Percentiles rank a stretch among this genome's conserved stretches.
These are phyloP conservation scores for Hamigera avellanea DNA, from an alignment of 495 filamentous ascomycete genomes.

Conservation along the genomic window DNA sequence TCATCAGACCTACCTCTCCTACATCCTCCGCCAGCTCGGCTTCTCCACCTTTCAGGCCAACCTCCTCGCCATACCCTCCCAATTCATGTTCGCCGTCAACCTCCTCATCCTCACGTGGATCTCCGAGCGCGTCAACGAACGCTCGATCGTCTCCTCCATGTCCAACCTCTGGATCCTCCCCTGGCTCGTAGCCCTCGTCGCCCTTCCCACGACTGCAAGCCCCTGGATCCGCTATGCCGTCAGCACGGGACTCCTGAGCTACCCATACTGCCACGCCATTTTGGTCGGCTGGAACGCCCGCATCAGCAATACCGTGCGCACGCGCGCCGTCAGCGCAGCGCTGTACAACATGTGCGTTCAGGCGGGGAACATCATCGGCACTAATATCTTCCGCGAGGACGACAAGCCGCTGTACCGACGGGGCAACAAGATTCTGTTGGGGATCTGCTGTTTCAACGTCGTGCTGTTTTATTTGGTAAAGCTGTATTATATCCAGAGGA, in stretches of 20 bases:
- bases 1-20: constrained; percentile 29
- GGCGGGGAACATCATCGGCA: constrained; percentile 30
- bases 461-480: constrained; percentile 22
- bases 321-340: constrained; percentile 41
- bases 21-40: constrained; percentile 25
- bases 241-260: constrained; percentile 43
- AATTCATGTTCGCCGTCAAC: constrained; percentile 34
- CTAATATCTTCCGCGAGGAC: constrained; percentile 45
- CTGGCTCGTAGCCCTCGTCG: constrained; percentile 30
- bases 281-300: constrained; percentile 27
- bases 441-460: constrained; percentile 32
- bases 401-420: constrained; percentile 43
- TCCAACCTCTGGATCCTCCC: constrained; percentile 17
- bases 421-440: constrained; percentile 38
- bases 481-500: constrained; percentile 26
- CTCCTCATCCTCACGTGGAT: constrained; percentile 31
- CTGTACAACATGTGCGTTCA: constrained; percentile 32
- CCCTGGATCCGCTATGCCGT: constrained; percentile 46
- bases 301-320: constrained; percentile 42
- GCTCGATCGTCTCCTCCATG: constrained; percentile 30
- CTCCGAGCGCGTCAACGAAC: constrained; percentile 36
- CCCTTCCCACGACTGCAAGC: constrained; percentile 22
- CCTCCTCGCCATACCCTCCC: constrained; percentile 33
- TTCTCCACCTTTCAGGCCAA: constrained; percentile 35
- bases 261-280: constrained; percentile 27